These are phyloP conservation scores for Begonia loranthoides DNA, from an alignment of 306 rosid genomes.

Conservation along the genomic window DNA sequence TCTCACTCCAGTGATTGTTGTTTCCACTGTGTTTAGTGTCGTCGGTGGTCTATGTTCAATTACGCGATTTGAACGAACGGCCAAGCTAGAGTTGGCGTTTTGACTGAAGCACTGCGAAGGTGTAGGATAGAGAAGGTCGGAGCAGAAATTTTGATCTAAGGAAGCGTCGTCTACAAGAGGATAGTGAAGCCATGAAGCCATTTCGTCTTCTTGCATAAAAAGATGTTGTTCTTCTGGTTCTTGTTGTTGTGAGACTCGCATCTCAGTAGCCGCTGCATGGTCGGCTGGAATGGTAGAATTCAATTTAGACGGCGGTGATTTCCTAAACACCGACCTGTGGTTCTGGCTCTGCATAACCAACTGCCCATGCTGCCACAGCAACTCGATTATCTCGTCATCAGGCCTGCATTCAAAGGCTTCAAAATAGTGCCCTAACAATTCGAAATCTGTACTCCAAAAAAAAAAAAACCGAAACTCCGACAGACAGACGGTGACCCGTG, in stretches of 20 bases:
- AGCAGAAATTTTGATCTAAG: slow-evolving; percentile 30
- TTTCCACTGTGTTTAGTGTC: neutral
- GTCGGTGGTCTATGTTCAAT: slow-evolving; percentile 18
- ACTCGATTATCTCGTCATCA: slow-evolving; percentile 52
- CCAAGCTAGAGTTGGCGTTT: slow-evolving; percentile 6
- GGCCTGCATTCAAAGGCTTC: slow-evolving; percentile 24
- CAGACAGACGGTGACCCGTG: neutral
- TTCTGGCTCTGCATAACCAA: slow-evolving; percentile 45
- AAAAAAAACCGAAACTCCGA: neutral
- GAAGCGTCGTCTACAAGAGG: slow-evolving; percentile 50
- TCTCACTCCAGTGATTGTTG: neutral
- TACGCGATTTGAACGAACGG: slow-evolving; percentile 4
- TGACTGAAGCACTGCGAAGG: slow-evolving; percentile 1
- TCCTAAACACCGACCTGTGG: slow-evolving; percentile 24
- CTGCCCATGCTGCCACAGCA: slow-evolving; percentile 68
- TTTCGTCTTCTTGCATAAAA: slow-evolving; percentile 73
- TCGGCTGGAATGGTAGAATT: slow-evolving; percentile 19
- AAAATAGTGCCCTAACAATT: neutral
- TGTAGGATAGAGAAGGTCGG: slow-evolving; percentile 30
- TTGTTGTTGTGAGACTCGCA: slow-evolving; percentile 11
- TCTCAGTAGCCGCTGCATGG: slow-evolving; percentile 14
- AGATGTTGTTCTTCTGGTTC: slow-evolving; percentile 15
- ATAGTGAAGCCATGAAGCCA: slow-evolving; percentile 56
- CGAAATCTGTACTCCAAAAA: neutral
- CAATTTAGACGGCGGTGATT: slow-evolving; percentile 11